Conservation (phyloP, 2,329 filamentous ascomycete genomes). For the Alternaria tenuissima region DNA sequence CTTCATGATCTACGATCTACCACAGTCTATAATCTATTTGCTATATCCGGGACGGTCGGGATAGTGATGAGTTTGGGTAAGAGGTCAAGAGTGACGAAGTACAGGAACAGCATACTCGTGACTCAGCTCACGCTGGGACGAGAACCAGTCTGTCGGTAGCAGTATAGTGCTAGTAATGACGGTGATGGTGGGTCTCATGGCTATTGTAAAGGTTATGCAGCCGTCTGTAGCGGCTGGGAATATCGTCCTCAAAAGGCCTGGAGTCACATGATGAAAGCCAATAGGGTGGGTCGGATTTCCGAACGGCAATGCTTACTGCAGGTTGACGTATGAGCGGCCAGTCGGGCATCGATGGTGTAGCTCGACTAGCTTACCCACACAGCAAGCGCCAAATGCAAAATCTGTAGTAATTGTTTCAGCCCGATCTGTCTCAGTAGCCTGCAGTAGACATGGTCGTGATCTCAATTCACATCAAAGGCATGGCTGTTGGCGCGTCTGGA, state of each 20-base stretch:
- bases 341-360: constrained; percentile 16
- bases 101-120: not conserved
- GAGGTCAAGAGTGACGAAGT: not conserved
- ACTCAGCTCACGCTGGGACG: not conserved
- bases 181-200: not conserved
- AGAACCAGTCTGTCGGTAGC: not conserved
- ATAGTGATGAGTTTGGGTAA: not conserved
- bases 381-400: constrained; percentile 21
- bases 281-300: constrained; percentile 13
- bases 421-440: constrained; percentile 17
- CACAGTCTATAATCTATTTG: not conserved
- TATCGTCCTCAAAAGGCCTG: constrained; percentile 2
- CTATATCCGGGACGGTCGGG: not conserved
- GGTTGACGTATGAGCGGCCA: constrained; percentile 37
- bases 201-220: not conserved
- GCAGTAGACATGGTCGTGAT: constrained; percentile 15
- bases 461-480: constrained; percentile 11
- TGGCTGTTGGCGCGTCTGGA: constrained; percentile 12
- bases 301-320: constrained; percentile 27
- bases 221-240: constrained; percentile 6
- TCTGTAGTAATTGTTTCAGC: constrained; percentile 29
- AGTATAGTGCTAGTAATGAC: not conserved
- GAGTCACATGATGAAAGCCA: constrained; percentile 32
- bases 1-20: not conserved
- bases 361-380: constrained; percentile 27